Base-by-base conservation (phyloP, 345 rosid species). In the Barbarea vulgaris region DNA sequence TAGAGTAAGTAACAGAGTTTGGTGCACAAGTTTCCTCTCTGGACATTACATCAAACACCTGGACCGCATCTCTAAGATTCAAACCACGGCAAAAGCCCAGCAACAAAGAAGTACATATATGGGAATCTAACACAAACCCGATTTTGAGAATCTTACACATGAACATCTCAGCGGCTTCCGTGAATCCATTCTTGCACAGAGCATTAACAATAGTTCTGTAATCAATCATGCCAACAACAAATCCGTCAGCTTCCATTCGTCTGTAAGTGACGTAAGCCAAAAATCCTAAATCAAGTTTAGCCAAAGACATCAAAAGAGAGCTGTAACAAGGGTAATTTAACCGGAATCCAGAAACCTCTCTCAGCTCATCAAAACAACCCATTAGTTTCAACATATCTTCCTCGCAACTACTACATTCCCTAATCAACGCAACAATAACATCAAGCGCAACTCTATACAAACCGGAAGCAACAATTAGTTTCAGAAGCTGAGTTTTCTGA, bases 271-370 rank as follows among this genome's bases (percentile, higher is more conserved):
- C 4, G 36, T 70, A 82, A 47, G 83, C 85, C 42, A 70, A 74
- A 65, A 58, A 21, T 36, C 84, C 87, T 66, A 79, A 36, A 50
- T 73, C 71, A 55, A 78, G 69, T 69, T 82, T 83, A 51, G 87
- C 85, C 55, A 85, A 67, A 21, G 82, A 75, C 84, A 79, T 80
- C 63, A 84, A 74, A 53, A 85, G 77, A 68, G 77, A 53, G 79
- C 84, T 83, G 51, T 83, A 82, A 76, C 81, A 80, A 58, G 89
- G 87, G 61, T 83, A 85, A 30, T 85, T 82, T 21, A 82, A 77
- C 63, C 78, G 71, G 72, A 85, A 82, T 37, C 89, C 84, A 54
- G 2, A 3, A 9, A 12, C 62, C 46, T 67, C 60, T 39, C 83
- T 56, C 15, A 82, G 59, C 56, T 62, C 81, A 61, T 83, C 81